phyloP scores from a whole-genome alignment of 441 rosid species.

The Mallotus repandus region DNA sequence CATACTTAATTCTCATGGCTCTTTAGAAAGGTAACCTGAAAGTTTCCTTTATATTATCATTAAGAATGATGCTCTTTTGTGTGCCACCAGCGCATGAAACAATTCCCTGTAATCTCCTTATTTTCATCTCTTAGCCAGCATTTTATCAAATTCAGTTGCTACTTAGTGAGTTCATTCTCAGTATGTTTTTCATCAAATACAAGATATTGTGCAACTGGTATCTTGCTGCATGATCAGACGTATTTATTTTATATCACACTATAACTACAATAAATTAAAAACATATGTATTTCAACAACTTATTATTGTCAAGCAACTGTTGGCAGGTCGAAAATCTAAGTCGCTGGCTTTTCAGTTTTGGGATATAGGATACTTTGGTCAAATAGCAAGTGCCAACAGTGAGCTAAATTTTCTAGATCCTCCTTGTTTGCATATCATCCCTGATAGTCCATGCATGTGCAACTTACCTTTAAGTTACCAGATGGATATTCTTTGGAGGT shows the following conservation, averaged over 20 bases:
- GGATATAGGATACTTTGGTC: not conserved
- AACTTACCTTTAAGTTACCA: not conserved
- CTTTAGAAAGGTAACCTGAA: slow-evolving; percentile 2
- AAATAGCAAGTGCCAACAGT: slow-evolving; percentile 4
- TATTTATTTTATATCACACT: not conserved
- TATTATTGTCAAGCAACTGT: not conserved
- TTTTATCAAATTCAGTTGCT: not conserved
- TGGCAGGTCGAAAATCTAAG: not conserved
- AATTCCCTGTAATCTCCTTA: not conserved
- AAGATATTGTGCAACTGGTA: not conserved
- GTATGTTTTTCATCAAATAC: not conserved
- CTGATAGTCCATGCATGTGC: not conserved
- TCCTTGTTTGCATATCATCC: slow-evolving; percentile 3
- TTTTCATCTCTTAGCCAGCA: not conserved
- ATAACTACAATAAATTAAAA: too few species aligned
- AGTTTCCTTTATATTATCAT: not conserved
- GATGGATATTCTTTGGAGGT: not conserved
- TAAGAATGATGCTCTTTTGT: not conserved
- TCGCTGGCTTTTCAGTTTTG: not conserved
- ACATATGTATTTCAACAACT: not conserved
- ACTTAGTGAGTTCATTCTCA: not conserved
- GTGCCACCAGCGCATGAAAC: not conserved
- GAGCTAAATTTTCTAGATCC: not conserved
- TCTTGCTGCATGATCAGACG: not conserved
- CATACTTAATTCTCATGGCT: not conserved